Evolutionary conservation across 2,329 filamentous ascomycete genomes (phyloP), one percentile per base, ranked within the genome.

Genomic region (Cladophialophora bantiana): DNA sequence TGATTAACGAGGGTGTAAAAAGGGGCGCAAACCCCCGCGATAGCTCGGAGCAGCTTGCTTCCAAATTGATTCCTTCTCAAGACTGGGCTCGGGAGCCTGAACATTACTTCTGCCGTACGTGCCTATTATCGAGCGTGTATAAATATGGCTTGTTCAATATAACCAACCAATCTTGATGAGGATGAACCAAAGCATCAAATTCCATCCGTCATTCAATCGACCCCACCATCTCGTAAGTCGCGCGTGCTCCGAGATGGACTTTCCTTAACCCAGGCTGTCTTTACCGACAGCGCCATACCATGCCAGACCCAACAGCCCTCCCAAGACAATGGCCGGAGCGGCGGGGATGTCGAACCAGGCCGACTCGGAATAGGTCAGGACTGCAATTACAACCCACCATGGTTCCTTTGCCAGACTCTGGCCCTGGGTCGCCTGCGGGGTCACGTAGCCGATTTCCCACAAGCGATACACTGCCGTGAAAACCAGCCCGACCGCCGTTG

Each of bases 391-490:
- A 18, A 89, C 82, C 85, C 87, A 89, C 85, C 86, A 89, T 0
- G 87, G 86, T 67, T 89, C 87, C 42, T 82, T 79, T 0, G 78
- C 86, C 53, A 89, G 73, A 70, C 84, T 87, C 55, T 79, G 82
- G 0, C 87, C 87, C 1, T 73, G 73, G 64, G 79, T 77, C 18
- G 80, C 82, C 0, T 78, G 78, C 26, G 83, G 77, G 12, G 84
- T 85, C 5, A 90, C 76, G 66, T 83, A 88, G 0, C 88, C 88
- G 70, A 89, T 84, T 76, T 88, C 81, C 85, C 85, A 89, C 7
- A 89, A 76, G 2, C 86, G 78, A 68, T 89, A 89, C 0, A 90
- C 86, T 0, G 87, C 88, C 0, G 87, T 89, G 61, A 87, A 90
- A 0, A 89, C 85, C 40, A 89, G 70, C 0, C 87, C 87, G 0